These are phyloP conservation scores for Cyberlindnera euphorbiiphila DNA, from an alignment of 805 yeast genomes.

Conservation along the genomic window DNA sequence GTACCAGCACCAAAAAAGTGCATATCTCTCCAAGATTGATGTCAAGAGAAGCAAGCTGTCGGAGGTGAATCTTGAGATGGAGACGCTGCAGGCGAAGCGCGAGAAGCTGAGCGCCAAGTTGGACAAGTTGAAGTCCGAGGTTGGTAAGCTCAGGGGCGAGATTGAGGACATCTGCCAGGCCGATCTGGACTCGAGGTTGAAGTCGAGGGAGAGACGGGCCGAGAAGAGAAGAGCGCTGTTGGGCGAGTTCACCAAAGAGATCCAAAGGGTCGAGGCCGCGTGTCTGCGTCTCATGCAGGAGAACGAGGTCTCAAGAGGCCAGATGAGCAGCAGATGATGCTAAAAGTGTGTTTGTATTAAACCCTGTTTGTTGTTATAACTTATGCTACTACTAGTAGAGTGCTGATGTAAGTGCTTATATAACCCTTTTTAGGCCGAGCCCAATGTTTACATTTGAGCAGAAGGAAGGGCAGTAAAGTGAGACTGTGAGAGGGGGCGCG, in stretches of 20 bases:
- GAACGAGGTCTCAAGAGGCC: constrained; percentile 16
- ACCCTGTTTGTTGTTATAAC: no score
- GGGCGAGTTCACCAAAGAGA: constrained; percentile 27
- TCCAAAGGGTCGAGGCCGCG: constrained; percentile 21
- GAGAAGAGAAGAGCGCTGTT: constrained; percentile 22
- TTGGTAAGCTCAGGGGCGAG: constrained; percentile 14
- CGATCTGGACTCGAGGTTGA: constrained; percentile 17
- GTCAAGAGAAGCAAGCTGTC: constrained; percentile 23
- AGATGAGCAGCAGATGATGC: no score
- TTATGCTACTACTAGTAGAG: no score
- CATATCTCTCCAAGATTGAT: constrained; percentile 26
- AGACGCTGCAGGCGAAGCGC: constrained; percentile 29
- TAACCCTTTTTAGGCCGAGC: no score
- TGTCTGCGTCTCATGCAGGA: constrained; percentile 18
- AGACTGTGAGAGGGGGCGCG: no score
- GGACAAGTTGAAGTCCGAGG: constrained; percentile 27
- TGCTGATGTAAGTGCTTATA: no score
- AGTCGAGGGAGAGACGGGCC: constrained; percentile 20
- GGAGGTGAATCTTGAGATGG: constrained; percentile 29
- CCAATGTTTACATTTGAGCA: no score
- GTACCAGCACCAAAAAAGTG: constrained; percentile 30
- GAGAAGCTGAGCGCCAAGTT: constrained; percentile 32
- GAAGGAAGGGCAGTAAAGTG: no score
- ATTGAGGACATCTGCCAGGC: constrained; percentile 13
- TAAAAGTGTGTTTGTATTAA: no score